phyloP scores from a whole-genome alignment of 108 stramenopile species.

The Conticribra guillardii region DNA sequence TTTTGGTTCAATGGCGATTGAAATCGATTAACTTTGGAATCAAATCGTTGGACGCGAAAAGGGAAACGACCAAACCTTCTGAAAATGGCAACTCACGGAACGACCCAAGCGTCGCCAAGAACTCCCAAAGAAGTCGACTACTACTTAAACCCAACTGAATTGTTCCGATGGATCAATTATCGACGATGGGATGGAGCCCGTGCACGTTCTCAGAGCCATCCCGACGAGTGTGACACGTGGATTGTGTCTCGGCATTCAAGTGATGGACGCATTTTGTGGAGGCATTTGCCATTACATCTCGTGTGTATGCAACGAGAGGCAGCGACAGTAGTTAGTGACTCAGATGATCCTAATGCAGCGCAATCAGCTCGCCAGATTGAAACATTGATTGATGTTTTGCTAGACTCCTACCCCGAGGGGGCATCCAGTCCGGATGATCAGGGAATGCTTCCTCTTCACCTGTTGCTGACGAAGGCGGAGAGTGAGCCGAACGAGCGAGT shows the following conservation, averaged over 20 bases:
- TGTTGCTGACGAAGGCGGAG: conserved; percentile 44
- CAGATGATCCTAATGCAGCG: conserved; percentile 29
- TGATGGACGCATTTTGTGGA: conserved; percentile 50
- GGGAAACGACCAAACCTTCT: no score
- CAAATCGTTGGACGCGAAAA: background rate
- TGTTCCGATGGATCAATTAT: conserved; percentile 70
- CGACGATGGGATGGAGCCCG: conserved; percentile 67
- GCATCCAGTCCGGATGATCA: conserved; percentile 57
- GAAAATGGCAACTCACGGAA: no score
- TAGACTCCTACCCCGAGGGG: conserved; percentile 51
- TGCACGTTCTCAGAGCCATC: conserved; percentile 46
- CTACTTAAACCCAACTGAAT: conserved; percentile 63
- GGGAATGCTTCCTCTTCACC: conserved; percentile 54
- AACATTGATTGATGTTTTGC: conserved; percentile 45
- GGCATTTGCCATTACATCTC: conserved; percentile 51
- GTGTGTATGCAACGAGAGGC: conserved; percentile 59
- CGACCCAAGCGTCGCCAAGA: conserved; percentile 10
- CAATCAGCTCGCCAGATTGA: conserved; percentile 48
- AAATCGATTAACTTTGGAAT: no score
- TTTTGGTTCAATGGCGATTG: no score
- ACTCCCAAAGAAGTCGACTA: conserved; percentile 57
- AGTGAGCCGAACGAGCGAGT: conserved; percentile 51
- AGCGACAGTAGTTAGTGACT: conserved; percentile 22
- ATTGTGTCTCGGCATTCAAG: conserved; percentile 44
- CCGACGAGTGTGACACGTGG: conserved; percentile 53